These are phyloP conservation scores for Termitomyces sp. DNA, from an alignment of 768 basidiomycete species.

Conservation along the genomic window DNA sequence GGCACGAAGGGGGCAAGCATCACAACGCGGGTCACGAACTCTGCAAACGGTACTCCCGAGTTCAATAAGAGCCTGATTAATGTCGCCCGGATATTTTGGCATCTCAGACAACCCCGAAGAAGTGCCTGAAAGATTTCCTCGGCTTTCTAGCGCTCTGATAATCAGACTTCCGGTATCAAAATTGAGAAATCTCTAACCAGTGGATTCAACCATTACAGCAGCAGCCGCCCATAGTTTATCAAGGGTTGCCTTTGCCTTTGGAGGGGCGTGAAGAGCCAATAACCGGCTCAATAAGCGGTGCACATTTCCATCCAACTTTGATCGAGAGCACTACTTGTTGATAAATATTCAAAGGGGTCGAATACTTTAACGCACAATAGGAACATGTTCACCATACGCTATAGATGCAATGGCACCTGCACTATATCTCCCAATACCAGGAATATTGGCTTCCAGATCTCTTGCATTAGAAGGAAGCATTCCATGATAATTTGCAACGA, in stretches of 20 bases:
- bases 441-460: conserved; percentile 77
- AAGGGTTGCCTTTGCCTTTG: conserved; percentile 73
- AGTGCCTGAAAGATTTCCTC: conserved; percentile 2
- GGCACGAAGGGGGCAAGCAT: conserved; percentile 59
- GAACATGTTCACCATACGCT: conserved; percentile 77
- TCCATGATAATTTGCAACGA: conserved; percentile 59
- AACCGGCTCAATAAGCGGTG: conserved; percentile 81
- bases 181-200: conserved; percentile 12
- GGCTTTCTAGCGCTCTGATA: neutral
- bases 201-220: conserved; percentile 50
- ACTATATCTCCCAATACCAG: conserved; percentile 86
- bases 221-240: conserved; percentile 84
- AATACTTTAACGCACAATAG: conserved; percentile 58
- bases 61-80: conserved; percentile 93
- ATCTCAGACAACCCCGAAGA: conserved; percentile 1
- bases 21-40: conserved; percentile 73
- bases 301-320: conserved; percentile 86
- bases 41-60: conserved; percentile 92
- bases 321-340: conserved; percentile 2
- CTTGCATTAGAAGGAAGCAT: conserved; percentile 74
- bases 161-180: neutral
- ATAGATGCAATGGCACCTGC: conserved; percentile 85
- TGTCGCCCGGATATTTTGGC: conserved; percentile 61
- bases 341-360: neutral
- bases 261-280: conserved; percentile 75